These are phyloP conservation scores for Panicum hallii DNA, from an alignment of 202 grass and related monocot genomes.

Conservation along the genomic window DNA sequence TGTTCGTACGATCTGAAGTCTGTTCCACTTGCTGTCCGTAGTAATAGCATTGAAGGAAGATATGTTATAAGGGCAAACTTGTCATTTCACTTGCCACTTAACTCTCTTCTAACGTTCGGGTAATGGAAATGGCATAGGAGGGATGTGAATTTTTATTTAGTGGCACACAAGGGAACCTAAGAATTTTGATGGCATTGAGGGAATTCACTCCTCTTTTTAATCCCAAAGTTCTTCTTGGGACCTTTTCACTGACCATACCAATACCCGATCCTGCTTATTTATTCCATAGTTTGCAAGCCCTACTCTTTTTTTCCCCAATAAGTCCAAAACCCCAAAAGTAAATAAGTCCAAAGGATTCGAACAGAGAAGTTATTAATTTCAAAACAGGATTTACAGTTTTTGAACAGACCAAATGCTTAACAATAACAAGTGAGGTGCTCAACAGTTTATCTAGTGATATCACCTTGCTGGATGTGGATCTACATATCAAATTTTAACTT, in stretches of 20 bases:
- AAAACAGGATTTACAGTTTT: conserved; percentile 4
- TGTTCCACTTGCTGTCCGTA: too few species aligned
- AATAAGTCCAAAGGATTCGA: background rate
- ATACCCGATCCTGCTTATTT: background rate
- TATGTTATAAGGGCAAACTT: too few species aligned
- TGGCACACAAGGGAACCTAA: too few species aligned
- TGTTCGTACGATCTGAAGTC: too few species aligned
- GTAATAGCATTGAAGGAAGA: too few species aligned
- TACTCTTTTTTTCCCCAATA: background rate
- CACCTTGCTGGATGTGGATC: conserved; percentile 16
- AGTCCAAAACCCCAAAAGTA: background rate
- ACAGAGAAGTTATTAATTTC: background rate
- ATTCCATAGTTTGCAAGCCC: background rate
- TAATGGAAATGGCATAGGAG: too few species aligned
- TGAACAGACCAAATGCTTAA: background rate
- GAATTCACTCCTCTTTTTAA: background rate
- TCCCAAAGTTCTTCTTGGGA: background rate
- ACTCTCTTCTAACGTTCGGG: too few species aligned
- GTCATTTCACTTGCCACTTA: too few species aligned
- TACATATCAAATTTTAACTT: background rate
- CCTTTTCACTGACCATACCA: background rate
- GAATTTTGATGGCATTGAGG: too few species aligned
- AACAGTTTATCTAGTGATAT: background rate
- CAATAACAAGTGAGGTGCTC: background rate
- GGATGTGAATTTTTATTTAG: too few species aligned